Evolutionary conservation across 2,329 filamentous ascomycete genomes (phyloP).

Genomic region (Talaromyces verruculosus): DNA sequence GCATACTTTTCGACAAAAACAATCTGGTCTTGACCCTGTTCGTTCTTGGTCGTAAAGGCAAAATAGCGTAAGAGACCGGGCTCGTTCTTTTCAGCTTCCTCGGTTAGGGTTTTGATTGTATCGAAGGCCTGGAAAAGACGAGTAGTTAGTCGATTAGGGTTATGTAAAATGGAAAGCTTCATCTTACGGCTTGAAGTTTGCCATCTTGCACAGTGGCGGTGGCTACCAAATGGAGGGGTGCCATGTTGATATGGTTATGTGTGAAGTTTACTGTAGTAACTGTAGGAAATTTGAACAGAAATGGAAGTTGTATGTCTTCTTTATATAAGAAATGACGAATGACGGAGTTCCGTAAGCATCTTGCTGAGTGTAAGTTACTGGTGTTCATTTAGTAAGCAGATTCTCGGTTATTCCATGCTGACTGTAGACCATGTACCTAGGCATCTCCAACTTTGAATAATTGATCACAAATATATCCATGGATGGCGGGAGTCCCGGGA

Average conservation of each 20-base stretch:
- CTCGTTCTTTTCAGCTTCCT: neutral
- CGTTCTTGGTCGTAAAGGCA: conserved; percentile 14
- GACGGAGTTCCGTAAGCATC: neutral
- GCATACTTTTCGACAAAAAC: conserved; percentile 14
- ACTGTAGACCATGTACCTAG: neutral
- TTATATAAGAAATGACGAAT: neutral
- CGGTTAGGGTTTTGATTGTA: neutral
- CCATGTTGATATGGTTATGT: neutral
- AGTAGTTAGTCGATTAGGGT: neutral
- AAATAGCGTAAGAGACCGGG: conserved; percentile 12
- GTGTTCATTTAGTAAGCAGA: neutral
- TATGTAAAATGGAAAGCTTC: neutral
- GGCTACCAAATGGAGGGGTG: conserved; percentile 4
- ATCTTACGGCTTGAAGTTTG: conserved; percentile 10
- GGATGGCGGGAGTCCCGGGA: neutral
- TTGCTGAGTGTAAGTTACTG: neutral
- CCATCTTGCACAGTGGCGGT: conserved; percentile 11
- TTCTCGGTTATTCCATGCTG: neutral
- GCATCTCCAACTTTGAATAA: neutral
- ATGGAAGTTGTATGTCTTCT: neutral
- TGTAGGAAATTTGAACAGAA: neutral
- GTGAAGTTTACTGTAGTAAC: too few relatives aligned
- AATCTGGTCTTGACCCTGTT: conserved; percentile 15
- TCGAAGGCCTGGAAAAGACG: conserved; percentile 2
- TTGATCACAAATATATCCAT: neutral